Evolutionary conservation across 2,329 filamentous ascomycete genomes (phyloP).

Genomic region (Epichloe typhina): DNA sequence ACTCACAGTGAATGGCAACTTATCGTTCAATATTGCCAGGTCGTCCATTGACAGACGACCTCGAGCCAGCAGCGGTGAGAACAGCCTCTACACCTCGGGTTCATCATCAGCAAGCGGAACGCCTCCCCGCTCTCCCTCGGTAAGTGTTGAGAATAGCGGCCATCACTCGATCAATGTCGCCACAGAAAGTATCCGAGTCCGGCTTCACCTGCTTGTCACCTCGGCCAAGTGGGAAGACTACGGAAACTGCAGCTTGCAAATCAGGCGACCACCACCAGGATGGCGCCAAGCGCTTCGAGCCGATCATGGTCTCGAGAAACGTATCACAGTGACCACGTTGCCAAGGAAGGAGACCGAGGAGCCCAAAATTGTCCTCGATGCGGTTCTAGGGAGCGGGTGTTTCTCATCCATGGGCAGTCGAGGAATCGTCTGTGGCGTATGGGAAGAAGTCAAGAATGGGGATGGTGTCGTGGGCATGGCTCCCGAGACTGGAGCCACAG

Average conservation of each 20-base stretch:
- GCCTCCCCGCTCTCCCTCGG: slow-evolving; percentile 43
- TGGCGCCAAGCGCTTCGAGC: slow-evolving; percentile 45
- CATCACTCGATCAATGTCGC: slow-evolving; percentile 51
- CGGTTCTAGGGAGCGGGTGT: slow-evolving; percentile 69
- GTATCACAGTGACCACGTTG: slow-evolving; percentile 65
- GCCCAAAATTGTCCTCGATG: slow-evolving; percentile 61
- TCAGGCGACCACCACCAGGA: slow-evolving; percentile 59
- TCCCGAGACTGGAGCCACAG: slow-evolving; percentile 36
- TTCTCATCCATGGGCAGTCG: slow-evolving; percentile 74
- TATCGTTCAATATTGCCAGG: slow-evolving; percentile 67
- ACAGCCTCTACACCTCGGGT: slow-evolving; percentile 48
- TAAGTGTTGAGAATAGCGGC: slow-evolving; percentile 38
- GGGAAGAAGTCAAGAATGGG: slow-evolving; percentile 60
- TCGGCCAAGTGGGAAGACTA: slow-evolving; percentile 81
- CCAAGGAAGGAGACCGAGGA: slow-evolving; percentile 44
- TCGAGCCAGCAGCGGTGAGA: slow-evolving; percentile 36
- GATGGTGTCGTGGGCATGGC: slow-evolving; percentile 40
- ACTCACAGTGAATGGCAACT: slow-evolving; percentile 56
- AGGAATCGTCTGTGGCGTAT: slow-evolving; percentile 80
- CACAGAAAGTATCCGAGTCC: slow-evolving; percentile 59
- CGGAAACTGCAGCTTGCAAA: slow-evolving; percentile 70
- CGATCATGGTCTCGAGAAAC: slow-evolving; percentile 63
- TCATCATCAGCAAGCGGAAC: slow-evolving; percentile 37
- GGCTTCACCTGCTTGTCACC: slow-evolving; percentile 68
- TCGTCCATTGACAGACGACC: slow-evolving; percentile 54